These are phyloP conservation scores for Jackrogersella minutella DNA, from an alignment of 495 filamentous ascomycete species.

Conservation along the genomic window DNA sequence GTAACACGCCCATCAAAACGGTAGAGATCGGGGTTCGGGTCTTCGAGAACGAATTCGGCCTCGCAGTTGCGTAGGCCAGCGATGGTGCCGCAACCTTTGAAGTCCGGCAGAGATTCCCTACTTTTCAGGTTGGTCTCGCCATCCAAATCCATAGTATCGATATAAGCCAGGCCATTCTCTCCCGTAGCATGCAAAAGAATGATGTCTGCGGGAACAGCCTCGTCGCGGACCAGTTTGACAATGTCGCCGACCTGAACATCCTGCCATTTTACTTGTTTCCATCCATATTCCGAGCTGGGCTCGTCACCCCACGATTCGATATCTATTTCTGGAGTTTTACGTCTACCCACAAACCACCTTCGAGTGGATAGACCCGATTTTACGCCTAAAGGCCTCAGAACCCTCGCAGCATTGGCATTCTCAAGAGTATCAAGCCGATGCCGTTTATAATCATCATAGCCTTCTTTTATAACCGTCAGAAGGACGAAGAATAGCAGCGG, in stretches of 20 bases:
- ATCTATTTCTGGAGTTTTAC: neutral
- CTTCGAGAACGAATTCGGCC: constrained; percentile 74
- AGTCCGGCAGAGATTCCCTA: constrained; percentile 43
- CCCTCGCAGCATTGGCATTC: constrained; percentile 72
- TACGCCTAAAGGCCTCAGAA: constrained; percentile 52
- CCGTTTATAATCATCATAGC: constrained; percentile 85
- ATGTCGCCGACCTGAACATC: constrained; percentile 86
- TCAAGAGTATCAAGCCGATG: constrained; percentile 86
- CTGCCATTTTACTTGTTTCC: constrained; percentile 77
- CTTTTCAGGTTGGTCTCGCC: constrained; percentile 94
- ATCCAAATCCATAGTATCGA: constrained; percentile 96
- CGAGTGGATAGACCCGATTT: constrained; percentile 6
- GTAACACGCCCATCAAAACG: constrained; percentile 82
- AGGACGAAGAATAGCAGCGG: constrained; percentile 84
- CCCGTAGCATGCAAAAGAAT: constrained; percentile 76
- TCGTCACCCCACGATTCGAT: constrained; percentile 21
- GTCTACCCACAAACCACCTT: constrained; percentile 31
- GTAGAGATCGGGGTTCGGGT: constrained; percentile 87
- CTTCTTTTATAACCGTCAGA: constrained; percentile 89
- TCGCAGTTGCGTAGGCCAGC: constrained; percentile 60
- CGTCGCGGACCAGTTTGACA: constrained; percentile 76
- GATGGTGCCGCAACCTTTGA: constrained; percentile 65
- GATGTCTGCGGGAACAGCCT: constrained; percentile 82
- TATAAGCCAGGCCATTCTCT: constrained; percentile 81
- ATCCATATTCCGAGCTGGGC: constrained; percentile 50